Percentiles rank a stretch among this genome's conserved stretches.
phyloP scores from a whole-genome alignment of 2,329 filamentous ascomycete genomes.

The Ustulina deusta region DNA sequence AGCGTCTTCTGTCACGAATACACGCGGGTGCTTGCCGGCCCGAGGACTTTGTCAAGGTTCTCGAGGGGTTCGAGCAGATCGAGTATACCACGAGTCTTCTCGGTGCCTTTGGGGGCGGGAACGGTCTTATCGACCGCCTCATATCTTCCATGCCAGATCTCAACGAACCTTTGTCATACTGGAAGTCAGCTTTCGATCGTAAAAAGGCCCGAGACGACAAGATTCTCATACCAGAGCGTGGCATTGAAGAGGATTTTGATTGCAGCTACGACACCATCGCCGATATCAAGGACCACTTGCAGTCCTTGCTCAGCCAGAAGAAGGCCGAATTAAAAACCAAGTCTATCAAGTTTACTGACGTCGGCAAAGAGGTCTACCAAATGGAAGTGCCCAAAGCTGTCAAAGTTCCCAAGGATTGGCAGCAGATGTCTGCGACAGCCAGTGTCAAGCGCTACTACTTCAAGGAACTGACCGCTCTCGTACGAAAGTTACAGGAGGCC shows the following conservation, averaged over 20 bases:
- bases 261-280: conserved; percentile 80
- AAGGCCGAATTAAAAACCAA: conserved; percentile 80
- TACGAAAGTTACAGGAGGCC: conserved; percentile 90
- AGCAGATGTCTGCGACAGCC: conserved; percentile 94
- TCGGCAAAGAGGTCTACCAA: conserved; percentile 97
- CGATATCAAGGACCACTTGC: conserved; percentile 78
- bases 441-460: conserved; percentile 96
- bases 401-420: conserved; percentile 90
- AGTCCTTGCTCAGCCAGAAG: conserved; percentile 76
- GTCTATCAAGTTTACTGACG: conserved; percentile 80
- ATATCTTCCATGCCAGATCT: conserved; percentile 89
- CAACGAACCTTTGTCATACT: conserved; percentile 77
- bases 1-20: conserved; percentile 92
- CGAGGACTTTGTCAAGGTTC: conserved; percentile 90
- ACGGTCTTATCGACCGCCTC: conserved; percentile 86
- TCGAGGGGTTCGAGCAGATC: conserved; percentile 98
- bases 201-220: conserved; percentile 81
- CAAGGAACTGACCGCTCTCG: conserved; percentile 81
- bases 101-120: conserved; percentile 77
- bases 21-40: conserved; percentile 91
- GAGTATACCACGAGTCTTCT: conserved; percentile 91
- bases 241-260: conserved; percentile 94
- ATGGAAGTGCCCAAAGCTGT: conserved; percentile 87
- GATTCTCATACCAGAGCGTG: conserved; percentile 84
- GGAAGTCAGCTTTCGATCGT: conserved; percentile 93